Evolutionary conservation across 177 flowering plant species (phyloP).

Genomic region (Tripterygium wilfordii): DNA sequence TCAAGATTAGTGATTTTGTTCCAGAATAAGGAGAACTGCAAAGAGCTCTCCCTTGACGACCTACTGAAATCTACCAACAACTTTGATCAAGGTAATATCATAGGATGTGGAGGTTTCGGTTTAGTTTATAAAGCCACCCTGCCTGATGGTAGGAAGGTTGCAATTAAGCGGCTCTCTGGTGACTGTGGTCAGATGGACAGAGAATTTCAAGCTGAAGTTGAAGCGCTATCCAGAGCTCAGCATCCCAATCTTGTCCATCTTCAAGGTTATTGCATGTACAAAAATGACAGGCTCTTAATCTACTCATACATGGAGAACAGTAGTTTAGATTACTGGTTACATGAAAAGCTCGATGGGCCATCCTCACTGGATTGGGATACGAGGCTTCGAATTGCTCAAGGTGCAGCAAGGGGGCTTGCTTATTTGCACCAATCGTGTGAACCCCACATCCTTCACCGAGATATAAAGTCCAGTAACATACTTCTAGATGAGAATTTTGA

Average conservation of each 20-base stretch:
- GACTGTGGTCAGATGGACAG: constrained; percentile 53
- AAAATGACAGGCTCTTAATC: constrained; percentile 37
- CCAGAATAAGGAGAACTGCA: constrained; percentile 19
- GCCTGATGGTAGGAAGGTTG: constrained; percentile 37
- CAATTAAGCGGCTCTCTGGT: constrained; percentile 50
- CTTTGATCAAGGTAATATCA: constrained; percentile 46
- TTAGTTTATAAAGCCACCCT: constrained; percentile 47
- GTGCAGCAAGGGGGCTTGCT: constrained; percentile 42
- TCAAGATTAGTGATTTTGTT: constrained; percentile 31
- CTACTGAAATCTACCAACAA: constrained; percentile 33
- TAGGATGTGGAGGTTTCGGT: constrained; percentile 56
- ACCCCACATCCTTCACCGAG: constrained; percentile 52
- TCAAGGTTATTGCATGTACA: constrained; percentile 41
- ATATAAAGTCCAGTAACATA: constrained; percentile 54
- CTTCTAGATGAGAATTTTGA: constrained; percentile 40
- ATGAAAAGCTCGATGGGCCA: constrained; percentile 39
- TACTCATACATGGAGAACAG: constrained; percentile 53
- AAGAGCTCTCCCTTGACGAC: constrained; percentile 32
- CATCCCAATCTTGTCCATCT: constrained; percentile 54
- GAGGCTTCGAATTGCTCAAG: constrained; percentile 40
- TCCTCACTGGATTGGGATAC: constrained; percentile 34
- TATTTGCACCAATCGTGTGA: constrained; percentile 46
- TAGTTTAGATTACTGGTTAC: constrained; percentile 56
- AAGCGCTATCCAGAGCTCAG: constrained; percentile 48
- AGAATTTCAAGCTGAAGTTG: constrained; percentile 53